A percentile compares a stretch with the other conserved stretches of the same genome.
These are phyloP conservation scores for Paramecium biaurelia DNA, from an alignment of 73 alveolate genomes.

Conservation along the genomic window DNA sequence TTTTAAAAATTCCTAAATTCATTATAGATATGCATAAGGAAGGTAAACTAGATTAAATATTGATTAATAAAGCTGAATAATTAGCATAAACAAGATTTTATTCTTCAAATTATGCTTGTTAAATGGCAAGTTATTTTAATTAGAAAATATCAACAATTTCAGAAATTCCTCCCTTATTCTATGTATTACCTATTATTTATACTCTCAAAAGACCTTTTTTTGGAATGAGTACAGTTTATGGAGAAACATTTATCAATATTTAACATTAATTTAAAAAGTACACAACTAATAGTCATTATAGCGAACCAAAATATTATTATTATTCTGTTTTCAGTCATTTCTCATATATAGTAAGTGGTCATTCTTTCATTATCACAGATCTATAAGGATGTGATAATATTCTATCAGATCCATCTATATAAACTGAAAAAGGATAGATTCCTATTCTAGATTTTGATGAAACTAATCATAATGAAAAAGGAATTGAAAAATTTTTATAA, in stretches of 20 bases:
- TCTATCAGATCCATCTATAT: slow-evolving; percentile 41
- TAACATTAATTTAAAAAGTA: not conserved
- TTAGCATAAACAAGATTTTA: not conserved
- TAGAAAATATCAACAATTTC: not conserved
- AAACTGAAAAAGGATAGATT: not conserved
- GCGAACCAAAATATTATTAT: not conserved
- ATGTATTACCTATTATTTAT: not conserved
- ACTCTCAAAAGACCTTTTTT: not conserved
- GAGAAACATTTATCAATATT: not conserved
- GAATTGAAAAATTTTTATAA: not conserved
- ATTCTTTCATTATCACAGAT: not conserved
- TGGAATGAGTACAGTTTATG: not conserved
- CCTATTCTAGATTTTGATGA: not conserved
- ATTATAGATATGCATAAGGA: not conserved
- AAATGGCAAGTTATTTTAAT: not conserved
- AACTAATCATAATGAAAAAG: not conserved
- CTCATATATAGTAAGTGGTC: not conserved
- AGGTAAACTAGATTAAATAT: not conserved
- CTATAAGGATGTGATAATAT: slow-evolving; percentile 48
- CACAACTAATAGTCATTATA: not conserved
- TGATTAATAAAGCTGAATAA: not conserved
- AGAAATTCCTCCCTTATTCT: not conserved
- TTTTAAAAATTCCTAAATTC: not conserved
- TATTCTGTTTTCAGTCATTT: slow-evolving; percentile 32
- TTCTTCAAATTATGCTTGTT: not conserved